phyloP scores from a whole-genome alignment of 2,329 filamentous ascomycete species.

The Aspergillus candidus region DNA sequence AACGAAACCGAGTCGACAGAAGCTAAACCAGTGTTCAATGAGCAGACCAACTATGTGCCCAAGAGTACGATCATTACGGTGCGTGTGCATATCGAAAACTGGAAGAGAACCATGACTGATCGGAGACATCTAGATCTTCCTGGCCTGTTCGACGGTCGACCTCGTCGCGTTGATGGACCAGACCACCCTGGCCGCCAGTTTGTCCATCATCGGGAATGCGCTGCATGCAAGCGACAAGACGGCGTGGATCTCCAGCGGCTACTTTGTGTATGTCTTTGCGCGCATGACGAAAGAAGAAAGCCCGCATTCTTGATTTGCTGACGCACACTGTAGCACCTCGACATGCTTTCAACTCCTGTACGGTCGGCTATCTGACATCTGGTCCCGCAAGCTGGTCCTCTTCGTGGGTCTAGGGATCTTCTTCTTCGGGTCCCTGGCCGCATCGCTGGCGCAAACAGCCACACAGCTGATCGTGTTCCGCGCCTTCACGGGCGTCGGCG shows the following conservation, averaged over 20 bases:
- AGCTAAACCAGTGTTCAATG: slow-evolving; percentile 39
- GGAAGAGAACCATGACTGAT: too few species aligned
- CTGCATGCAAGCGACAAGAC: slow-evolving; percentile 46
- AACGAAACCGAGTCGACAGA: not conserved
- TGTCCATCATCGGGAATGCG: slow-evolving; percentile 50
- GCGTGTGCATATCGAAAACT: slow-evolving; percentile 5
- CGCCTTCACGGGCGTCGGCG: slow-evolving; percentile 54
- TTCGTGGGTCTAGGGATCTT: slow-evolving; percentile 50
- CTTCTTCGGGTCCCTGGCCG: slow-evolving; percentile 52
- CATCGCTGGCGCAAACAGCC: slow-evolving; percentile 51
- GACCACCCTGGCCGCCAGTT: slow-evolving; percentile 50
- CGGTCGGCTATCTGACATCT: slow-evolving; percentile 55
- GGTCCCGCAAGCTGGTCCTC: slow-evolving; percentile 54
- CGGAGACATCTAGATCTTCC: slow-evolving; percentile 44
- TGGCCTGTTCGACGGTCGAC: slow-evolving; percentile 52
- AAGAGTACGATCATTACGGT: slow-evolving; percentile 49
- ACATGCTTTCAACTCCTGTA: slow-evolving; percentile 61
- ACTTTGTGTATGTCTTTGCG: slow-evolving; percentile 49
- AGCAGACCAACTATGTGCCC: slow-evolving; percentile 53
- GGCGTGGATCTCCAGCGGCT: slow-evolving; percentile 52
- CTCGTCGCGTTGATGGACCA: slow-evolving; percentile 54
- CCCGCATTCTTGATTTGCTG: slow-evolving; percentile 34
- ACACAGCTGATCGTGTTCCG: slow-evolving; percentile 57
- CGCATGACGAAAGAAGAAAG: not conserved
- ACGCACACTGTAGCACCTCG: slow-evolving; percentile 65